Evolutionary conservation across 805 yeast species (phyloP), one percentile per base, ranked within the genome.

Genomic region (Nakazawaea ishiwadae): DNA sequence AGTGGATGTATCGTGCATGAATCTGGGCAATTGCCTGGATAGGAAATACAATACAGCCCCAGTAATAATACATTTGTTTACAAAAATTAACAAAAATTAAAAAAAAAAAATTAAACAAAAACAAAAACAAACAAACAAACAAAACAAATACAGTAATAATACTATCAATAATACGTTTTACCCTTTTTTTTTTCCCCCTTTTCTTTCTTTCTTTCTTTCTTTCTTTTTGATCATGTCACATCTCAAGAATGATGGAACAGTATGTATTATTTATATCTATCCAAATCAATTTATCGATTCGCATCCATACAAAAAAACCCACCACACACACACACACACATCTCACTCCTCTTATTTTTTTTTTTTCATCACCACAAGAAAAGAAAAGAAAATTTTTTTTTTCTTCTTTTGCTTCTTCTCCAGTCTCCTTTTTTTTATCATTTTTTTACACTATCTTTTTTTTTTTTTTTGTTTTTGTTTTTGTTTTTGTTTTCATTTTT

Each of bases 171-270:
- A 23, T 10, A 23, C 7, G 26, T 23, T 10, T 23, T 23, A 23
- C 10, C 26, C n/a, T n/a, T n/a, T 23, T 23, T 23, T 23, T 8
- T 23, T 10, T 10, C 26, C 7, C 10, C 26, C 7, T 23, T 10
- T 23, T 8, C 7, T 8, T 23, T 8, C 26, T 10, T 8, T 23
- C 26, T 10, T 8, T 28, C 31, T 3, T n/a, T 8, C 4, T 12
- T 12, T 12, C n/a, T 19, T 11, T 9, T 7, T 31, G 9, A 24
- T 24, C 37, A 35, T 35, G 37, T 35, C 37, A 5, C 37, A 24
- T 23, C n/a, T 24, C 30, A 35, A 26, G 15, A 30, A 16, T 17
- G 30, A 23, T 7, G 37, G 37, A 18, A 19, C 37, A 23, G 37
- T 35, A 35, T 14, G 37, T 35, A 23, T 10, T n/a, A n/a, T n/a